phyloP scores from a whole-genome alignment of 1,284 basidiomycete genomes.

The Ceratobasidium sp. region DNA sequence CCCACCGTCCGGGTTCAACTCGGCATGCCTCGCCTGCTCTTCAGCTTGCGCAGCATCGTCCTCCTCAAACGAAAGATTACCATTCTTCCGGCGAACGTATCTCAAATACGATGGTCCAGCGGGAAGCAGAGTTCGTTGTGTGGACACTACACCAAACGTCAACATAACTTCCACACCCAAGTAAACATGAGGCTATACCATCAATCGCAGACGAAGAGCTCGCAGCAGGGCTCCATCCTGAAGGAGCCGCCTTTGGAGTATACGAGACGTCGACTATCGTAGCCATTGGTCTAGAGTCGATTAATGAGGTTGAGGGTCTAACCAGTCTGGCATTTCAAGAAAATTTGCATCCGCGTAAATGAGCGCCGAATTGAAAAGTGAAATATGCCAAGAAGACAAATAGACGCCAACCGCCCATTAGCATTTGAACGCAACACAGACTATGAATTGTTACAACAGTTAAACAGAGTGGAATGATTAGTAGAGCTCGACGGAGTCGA shows the following conservation, averaged over 20 bases:
- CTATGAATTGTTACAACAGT: not conserved
- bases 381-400: not conserved
- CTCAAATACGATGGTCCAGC: slow-evolving; percentile 86
- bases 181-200: not conserved
- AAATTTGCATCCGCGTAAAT: slow-evolving; percentile 39
- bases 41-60: slow-evolving; percentile 73
- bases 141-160: not conserved
- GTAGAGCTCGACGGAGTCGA: slow-evolving; percentile 35
- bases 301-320: slow-evolving; percentile 32
- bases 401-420: not conserved
- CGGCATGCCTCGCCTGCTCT: slow-evolving; percentile 62
- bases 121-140: slow-evolving; percentile 68
- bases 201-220: slow-evolving; percentile 25
- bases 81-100: slow-evolving; percentile 77
- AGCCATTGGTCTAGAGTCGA: slow-evolving; percentile 13
- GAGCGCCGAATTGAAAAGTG: not conserved
- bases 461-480: not conserved
- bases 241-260: slow-evolving; percentile 27
- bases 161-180: too few relatives aligned
- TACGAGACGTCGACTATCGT: slow-evolving; percentile 38
- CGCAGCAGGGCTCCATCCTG: slow-evolving; percentile 33
- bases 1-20: slow-evolving; percentile 64
- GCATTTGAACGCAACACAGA: not conserved
- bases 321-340: slow-evolving; percentile 7
- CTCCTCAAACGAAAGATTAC: slow-evolving; percentile 81